Conservation (phyloP, 495 filamentous ascomycete species). For the Aspergillus ostianus region DNA sequence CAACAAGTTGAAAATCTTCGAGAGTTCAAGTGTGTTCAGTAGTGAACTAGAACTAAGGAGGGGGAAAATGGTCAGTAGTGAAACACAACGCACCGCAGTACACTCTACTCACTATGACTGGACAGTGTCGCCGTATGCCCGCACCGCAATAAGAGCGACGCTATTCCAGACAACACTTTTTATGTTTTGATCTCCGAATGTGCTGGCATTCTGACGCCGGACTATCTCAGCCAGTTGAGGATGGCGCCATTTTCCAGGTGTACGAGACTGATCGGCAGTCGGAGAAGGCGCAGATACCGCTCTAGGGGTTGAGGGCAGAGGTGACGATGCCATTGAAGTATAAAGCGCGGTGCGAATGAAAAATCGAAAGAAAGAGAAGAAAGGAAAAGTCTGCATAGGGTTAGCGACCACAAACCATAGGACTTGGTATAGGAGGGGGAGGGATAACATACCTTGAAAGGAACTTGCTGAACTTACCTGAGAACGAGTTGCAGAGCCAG, state of each 20-base stretch:
- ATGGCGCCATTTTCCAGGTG: constrained; percentile 84
- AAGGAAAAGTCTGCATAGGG: constrained; percentile 1
- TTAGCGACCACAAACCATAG: neutral
- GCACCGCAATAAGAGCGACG: constrained; percentile 50
- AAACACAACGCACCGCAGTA: neutral
- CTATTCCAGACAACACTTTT: constrained; percentile 64
- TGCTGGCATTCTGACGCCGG: constrained; percentile 66
- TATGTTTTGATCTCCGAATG: constrained; percentile 70
- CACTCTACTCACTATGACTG: constrained; percentile 35
- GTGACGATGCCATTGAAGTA: constrained; percentile 36
- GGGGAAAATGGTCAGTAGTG: neutral
- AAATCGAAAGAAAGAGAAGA: constrained; percentile 8
- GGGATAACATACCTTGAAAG: constrained; percentile 18
- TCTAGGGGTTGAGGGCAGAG: constrained; percentile 62
- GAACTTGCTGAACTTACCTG: constrained; percentile 20
- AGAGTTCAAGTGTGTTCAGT: constrained; percentile 19
- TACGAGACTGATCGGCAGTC: constrained; percentile 46
- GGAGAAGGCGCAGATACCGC: constrained; percentile 47
- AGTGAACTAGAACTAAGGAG: constrained; percentile 25
- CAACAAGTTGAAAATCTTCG: constrained; percentile 36
- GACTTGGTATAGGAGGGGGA: neutral
- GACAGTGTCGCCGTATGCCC: constrained; percentile 35
- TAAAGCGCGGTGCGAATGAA: neutral
- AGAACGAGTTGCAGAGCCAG: neutral
- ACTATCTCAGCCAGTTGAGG: constrained; percentile 77